A percentile compares a stretch with the other conserved stretches of the same genome.
These are phyloP conservation scores for Exophiala dermatitidis DNA, from an alignment of 2,329 filamentous ascomycete genomes.

Conservation along the genomic window DNA sequence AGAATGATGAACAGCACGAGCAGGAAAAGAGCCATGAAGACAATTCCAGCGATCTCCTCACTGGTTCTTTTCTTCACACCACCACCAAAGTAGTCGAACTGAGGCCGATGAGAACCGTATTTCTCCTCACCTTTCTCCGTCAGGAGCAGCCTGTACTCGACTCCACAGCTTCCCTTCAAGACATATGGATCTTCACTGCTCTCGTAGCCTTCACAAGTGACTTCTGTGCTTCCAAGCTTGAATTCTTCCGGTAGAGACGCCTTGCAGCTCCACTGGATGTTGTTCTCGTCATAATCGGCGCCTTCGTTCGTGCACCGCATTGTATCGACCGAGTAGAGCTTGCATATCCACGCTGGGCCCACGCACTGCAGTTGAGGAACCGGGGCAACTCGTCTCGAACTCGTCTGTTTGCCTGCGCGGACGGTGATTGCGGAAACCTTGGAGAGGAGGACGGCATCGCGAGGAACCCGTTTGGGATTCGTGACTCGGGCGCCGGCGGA, in stretches of 20 bases:
- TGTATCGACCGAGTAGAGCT: slow-evolving; percentile 65
- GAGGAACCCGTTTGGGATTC: slow-evolving; percentile 31
- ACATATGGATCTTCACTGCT: slow-evolving; percentile 71
- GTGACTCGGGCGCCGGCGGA: slow-evolving; percentile 23
- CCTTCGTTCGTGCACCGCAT: slow-evolving; percentile 90
- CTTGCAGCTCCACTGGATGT: slow-evolving; percentile 89
- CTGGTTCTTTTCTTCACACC: slow-evolving; percentile 2
- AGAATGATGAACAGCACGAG: slow-evolving; percentile 30
- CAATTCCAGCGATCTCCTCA: slow-evolving; percentile 26
- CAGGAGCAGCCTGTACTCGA: slow-evolving; percentile 75
- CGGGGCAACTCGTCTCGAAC: slow-evolving; percentile 65
- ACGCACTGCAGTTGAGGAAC: slow-evolving; percentile 75
- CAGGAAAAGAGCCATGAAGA: slow-evolving; percentile 33
- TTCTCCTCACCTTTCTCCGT: slow-evolving; percentile 67
- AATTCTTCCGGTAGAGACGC: slow-evolving; percentile 55
- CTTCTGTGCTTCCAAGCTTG: slow-evolving; percentile 77
- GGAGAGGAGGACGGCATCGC: slow-evolving; percentile 52
- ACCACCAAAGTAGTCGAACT: slow-evolving; percentile 26
- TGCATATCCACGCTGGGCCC: slow-evolving; percentile 57
- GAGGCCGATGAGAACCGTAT: slow-evolving; percentile 48
- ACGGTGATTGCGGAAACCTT: slow-evolving; percentile 73
- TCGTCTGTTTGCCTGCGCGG: slow-evolving; percentile 59
- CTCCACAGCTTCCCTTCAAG: slow-evolving; percentile 85
- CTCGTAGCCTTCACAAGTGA: slow-evolving; percentile 84
- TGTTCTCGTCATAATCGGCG: slow-evolving; percentile 66